Base-by-base conservation (phyloP, 208 protist species). In the Endotrypanum monterogeii region DNA sequence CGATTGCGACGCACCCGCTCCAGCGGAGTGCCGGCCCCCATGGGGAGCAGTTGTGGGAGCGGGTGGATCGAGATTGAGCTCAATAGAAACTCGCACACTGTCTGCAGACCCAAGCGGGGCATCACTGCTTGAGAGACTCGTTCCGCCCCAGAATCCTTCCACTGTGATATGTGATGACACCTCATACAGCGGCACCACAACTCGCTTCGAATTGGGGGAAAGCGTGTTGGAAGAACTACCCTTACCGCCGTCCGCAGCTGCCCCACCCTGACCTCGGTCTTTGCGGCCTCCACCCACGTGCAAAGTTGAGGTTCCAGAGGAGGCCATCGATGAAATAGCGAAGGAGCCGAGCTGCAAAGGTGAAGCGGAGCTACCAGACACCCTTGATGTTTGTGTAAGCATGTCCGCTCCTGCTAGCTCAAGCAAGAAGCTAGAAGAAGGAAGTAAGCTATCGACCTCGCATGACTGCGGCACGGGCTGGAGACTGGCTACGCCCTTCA, bases 401-500 rank as follows among this genome's bases (percentile, higher is more conserved):
- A 5, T 52, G n/a, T 65, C 66, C 25, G 57, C 23, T 5, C 72
- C 78, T 4, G 72, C 78, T 46, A 82, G 67, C 41, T 74, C 56
- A 20, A 71, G 55, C 25, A 82, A 60, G 41, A 73, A 66, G 25
- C 58, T 12, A 8, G 78, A 67, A 35, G 78, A 62, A 14, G 78
- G 78, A 58, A 73, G 18, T 55, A 82, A 56, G 37, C 83, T 83
- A 46, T 80, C 73, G 1, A 74, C 39, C 35, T 46, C 67, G 62
- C 84, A 66, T 35, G 70, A 35, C 54, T 86, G 50, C 46, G 82
- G 74, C 16, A 51, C 23, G 35, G 85, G 77, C 30, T 68, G 32
- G 23, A 93, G 67, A 48, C 57, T 62, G 51, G 44, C 32, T 50
- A 93, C 67, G 18, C 90, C 90, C 23, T 71, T 71, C n/a, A 93